A percentile compares a stretch with the other conserved stretches of the same genome.
phyloP scores from a whole-genome alignment of 2,329 filamentous ascomycete species.

The Neophaeococcomyces mojaviensis region DNA sequence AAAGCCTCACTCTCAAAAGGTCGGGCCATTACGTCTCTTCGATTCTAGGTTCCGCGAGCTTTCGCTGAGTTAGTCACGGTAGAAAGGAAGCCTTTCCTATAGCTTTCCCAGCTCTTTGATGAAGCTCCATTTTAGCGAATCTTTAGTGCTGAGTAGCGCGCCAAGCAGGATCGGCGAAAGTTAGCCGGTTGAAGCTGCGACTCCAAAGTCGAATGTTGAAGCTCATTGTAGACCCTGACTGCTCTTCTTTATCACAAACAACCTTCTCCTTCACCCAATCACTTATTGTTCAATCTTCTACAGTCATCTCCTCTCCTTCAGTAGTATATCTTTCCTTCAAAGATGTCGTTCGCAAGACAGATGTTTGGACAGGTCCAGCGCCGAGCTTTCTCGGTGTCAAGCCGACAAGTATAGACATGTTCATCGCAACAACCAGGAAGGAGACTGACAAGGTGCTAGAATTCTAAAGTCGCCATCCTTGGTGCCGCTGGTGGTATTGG shows the following conservation, averaged over 20 bases:
- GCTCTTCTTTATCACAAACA: background rate
- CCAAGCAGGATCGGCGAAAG: background rate
- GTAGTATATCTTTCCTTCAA: constrained; percentile 3
- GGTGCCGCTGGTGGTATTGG: constrained; percentile 97
- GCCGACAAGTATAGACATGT: constrained; percentile 57
- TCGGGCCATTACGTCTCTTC: background rate
- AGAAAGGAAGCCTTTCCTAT: background rate
- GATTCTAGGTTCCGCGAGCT: no score
- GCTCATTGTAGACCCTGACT: constrained; percentile 4
- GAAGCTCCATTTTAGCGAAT: background rate
- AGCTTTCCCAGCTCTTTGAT: background rate
- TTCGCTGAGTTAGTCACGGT: no score
- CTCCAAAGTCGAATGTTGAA: background rate
- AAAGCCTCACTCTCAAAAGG: background rate
- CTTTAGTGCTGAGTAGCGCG: background rate
- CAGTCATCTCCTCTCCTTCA: background rate
- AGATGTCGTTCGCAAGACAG: constrained; percentile 22
- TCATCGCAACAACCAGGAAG: constrained; percentile 8
- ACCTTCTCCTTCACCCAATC: background rate
- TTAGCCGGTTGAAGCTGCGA: constrained; percentile 2
- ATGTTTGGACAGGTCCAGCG: constrained; percentile 54
- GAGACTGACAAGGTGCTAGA: constrained; percentile 44
- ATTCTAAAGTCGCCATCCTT: constrained; percentile 95
- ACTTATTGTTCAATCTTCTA: background rate
- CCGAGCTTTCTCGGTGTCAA: constrained; percentile 73